Conservation (phyloP, 78 protist genomes). For the Dictyostelium purpureum region DNA sequence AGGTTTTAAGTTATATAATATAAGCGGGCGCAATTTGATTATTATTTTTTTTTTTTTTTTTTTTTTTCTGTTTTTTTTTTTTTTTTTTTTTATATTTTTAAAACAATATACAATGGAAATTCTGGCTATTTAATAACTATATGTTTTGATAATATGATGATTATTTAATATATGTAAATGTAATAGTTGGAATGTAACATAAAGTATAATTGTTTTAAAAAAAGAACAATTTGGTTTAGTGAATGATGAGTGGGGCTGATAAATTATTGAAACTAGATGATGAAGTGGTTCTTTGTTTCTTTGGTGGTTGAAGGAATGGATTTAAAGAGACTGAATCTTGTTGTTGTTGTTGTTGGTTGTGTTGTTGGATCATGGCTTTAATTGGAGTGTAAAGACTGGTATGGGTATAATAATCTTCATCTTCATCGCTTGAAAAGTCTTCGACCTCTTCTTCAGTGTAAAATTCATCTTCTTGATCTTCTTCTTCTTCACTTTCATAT, state of each 20-base stretch:
- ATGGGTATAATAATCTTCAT: neutral
- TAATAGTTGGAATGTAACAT: too few species aligned
- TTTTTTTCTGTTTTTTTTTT: too few species aligned
- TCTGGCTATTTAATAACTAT: too few species aligned
- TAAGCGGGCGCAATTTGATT: too few species aligned
- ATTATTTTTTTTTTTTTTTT: too few species aligned
- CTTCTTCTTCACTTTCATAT: constrained; percentile 31
- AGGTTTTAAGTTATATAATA: too few species aligned
- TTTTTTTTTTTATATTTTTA: too few species aligned
- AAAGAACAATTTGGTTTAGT: neutral
- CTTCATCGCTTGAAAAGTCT: constrained; percentile 41
- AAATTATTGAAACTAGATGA: neutral
- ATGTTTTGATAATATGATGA: too few species aligned
- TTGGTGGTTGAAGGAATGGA: constrained; percentile 76
- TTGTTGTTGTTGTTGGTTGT: neutral
- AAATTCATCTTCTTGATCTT: neutral
- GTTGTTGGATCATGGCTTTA: constrained; percentile 13
- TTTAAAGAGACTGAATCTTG: constrained; percentile 3
- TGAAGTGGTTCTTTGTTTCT: constrained; percentile 68
- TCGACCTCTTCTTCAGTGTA: constrained; percentile 46
- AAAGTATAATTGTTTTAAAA: too few species aligned
- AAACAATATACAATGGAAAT: too few species aligned
- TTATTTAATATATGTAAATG: too few species aligned
- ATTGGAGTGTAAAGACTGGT: constrained; percentile 13
- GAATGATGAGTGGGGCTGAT: constrained; percentile 21